phyloP scores from a whole-genome alignment of 352 stramenopile genomes.

The Blastocystis sp. region DNA sequence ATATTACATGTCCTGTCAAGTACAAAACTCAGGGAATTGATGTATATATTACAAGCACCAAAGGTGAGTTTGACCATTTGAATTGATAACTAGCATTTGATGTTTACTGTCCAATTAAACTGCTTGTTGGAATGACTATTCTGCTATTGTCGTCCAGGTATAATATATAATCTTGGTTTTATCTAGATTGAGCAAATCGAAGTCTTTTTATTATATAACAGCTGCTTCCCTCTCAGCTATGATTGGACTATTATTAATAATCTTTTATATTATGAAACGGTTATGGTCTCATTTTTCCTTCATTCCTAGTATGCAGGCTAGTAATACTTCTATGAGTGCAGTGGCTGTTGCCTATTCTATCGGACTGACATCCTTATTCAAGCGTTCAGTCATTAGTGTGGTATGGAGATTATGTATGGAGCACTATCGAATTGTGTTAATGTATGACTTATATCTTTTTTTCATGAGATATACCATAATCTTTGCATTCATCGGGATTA shows the following conservation, averaged over 20 bases:
- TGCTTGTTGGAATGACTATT: background rate
- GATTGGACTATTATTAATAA: constrained; percentile 35
- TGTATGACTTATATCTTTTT: background rate
- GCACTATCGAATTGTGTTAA: constrained; percentile 35
- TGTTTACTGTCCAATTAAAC: background rate
- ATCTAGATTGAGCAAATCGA: constrained; percentile 34
- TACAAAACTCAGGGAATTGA: background rate
- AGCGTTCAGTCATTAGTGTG: background rate
- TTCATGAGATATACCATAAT: background rate
- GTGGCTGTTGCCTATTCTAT: constrained; percentile 24
- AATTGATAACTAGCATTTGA: constrained; percentile 3
- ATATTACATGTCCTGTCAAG: background rate
- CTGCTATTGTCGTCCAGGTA: background rate
- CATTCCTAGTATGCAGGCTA: background rate
- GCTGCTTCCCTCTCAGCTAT: constrained; percentile 30
- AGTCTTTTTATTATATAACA: constrained; percentile 52
- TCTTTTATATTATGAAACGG: constrained; percentile 46
- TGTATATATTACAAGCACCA: background rate
- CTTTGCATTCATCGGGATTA: constrained; percentile 44
- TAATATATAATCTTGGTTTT: background rate
- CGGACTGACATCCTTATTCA: background rate
- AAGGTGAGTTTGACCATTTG: background rate
- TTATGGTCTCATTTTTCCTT: background rate
- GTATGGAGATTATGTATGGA: constrained; percentile 7
- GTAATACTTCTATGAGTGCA: constrained; percentile 24